phyloP scores from a whole-genome alignment of 2,329 filamentous ascomycete species.

The Trichoderma endophyticum region DNA sequence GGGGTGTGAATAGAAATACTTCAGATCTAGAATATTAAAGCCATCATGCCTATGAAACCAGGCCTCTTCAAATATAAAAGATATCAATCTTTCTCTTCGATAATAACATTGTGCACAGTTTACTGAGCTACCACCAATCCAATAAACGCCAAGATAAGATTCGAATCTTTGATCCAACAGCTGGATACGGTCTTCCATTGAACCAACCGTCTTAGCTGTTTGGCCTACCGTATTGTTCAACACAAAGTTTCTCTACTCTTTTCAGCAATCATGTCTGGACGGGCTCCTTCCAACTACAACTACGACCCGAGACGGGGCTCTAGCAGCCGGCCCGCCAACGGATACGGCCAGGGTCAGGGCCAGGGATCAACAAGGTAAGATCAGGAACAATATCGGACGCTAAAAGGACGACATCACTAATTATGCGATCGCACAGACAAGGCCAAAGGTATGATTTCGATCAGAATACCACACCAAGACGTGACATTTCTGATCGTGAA shows the following conservation, averaged over 20 bases:
- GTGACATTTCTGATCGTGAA: not conserved
- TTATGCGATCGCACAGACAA: not conserved
- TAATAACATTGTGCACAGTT: not conserved
- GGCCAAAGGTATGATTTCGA: not conserved
- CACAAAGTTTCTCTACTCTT: not conserved
- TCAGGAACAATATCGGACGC: not conserved
- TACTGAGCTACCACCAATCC: not conserved
- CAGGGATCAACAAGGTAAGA: not conserved
- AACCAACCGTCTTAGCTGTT: not conserved
- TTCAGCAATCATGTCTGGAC: not conserved
- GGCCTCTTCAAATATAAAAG: not conserved
- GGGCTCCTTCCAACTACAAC: not conserved
- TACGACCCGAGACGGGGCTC: not conserved
- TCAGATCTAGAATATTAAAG: not conserved
- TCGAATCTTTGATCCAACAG: not conserved
- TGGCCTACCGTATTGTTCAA: not conserved
- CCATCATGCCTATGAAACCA: not conserved
- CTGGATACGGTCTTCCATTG: not conserved
- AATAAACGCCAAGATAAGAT: not conserved
- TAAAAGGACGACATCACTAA: not conserved
- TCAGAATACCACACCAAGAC: not conserved
- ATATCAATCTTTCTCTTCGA: not conserved
- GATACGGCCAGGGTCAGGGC: not conserved
- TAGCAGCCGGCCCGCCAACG: not conserved
- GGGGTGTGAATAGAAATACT: not conserved